phyloP scores from a whole-genome alignment of 768 basidiomycete species.

The Lyophyllum semitale region DNA sequence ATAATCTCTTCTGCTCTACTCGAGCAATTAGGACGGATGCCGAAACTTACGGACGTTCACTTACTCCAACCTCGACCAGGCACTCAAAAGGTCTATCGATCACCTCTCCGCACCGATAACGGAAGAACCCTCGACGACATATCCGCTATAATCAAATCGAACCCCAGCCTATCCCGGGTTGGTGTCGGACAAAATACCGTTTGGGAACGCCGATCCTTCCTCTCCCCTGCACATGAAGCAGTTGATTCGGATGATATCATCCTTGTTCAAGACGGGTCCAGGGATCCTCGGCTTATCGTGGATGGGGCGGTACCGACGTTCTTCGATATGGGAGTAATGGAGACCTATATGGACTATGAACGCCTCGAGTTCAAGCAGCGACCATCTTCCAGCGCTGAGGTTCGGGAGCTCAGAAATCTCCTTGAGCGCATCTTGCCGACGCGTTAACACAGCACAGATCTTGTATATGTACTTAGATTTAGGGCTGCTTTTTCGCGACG shows the following conservation, averaged over 20 bases:
- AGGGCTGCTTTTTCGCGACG: too few species aligned
- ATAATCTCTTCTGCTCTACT: conserved; percentile 16
- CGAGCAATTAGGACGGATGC: conserved; percentile 7
- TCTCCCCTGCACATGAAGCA: background rate
- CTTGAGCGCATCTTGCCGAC: background rate
- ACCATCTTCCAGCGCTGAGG: background rate
- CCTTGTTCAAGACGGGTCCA: background rate
- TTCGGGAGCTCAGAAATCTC: background rate
- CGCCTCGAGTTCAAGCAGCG: background rate
- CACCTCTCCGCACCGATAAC: background rate
- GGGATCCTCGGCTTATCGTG: background rate
- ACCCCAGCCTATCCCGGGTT: conserved; percentile 14
- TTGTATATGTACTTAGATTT: too few species aligned
- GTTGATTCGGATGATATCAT: background rate
- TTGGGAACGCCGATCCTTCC: conserved; percentile 13
- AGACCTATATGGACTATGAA: background rate
- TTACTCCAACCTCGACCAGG: too few species aligned
- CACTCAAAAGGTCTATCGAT: conserved; percentile 4
- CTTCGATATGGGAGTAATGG: background rate
- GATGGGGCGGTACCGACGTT: background rate
- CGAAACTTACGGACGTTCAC: too few species aligned
- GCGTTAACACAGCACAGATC: too few species aligned
- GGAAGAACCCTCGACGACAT: conserved; percentile 17
- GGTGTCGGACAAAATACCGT: conserved; percentile 17
- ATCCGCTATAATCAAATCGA: conserved; percentile 13